Evolutionary conservation across 2,329 filamentous ascomycete genomes (phyloP).

Genomic region (Colletotrichum sp.): DNA sequence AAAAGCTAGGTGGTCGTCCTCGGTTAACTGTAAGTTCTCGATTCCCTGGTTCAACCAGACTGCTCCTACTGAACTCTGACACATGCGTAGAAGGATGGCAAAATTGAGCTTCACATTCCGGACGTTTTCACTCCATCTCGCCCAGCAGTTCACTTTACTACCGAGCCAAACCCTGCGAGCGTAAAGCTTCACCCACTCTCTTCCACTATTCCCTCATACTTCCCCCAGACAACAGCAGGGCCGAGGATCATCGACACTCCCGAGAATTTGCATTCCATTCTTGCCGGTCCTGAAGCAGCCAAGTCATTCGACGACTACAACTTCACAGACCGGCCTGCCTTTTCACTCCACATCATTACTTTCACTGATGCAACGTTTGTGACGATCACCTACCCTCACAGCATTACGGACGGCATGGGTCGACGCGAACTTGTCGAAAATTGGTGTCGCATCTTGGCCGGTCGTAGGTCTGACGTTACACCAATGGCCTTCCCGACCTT

Average conservation of each 20-base stretch:
- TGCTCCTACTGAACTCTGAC: not conserved
- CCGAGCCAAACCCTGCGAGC: not conserved
- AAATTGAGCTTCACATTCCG: conserved; percentile 11
- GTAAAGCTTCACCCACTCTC: not conserved
- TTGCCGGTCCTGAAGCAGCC: conserved; percentile 19
- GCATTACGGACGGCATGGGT: conserved; percentile 33
- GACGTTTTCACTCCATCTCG: conserved; percentile 1
- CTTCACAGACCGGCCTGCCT: conserved; percentile 45
- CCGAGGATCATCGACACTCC: conserved; percentile 5
- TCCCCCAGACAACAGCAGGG: not conserved
- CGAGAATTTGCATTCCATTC: conserved; percentile 15
- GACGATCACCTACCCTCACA: conserved; percentile 50
- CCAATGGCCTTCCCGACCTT: conserved; percentile 33
- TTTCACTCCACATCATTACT: conserved; percentile 51
- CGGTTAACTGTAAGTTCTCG: conserved; percentile 18
- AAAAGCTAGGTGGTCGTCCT: conserved; percentile 49
- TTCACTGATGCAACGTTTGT: conserved; percentile 57
- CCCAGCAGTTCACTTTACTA: conserved; percentile 11
- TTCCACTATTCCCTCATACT: conserved; percentile 1
- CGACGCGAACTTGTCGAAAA: conserved; percentile 22
- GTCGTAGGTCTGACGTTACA: conserved; percentile 42
- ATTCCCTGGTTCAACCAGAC: not conserved
- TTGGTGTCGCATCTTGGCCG: conserved; percentile 52
- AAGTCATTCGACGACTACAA: conserved; percentile 42
- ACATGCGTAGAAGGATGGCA: not conserved